Percentiles rank a stretch among this genome's conserved stretches.
phyloP scores from a whole-genome alignment of 176 grass and related monocot species.

The Dendrocalamus sinicus region DNA sequence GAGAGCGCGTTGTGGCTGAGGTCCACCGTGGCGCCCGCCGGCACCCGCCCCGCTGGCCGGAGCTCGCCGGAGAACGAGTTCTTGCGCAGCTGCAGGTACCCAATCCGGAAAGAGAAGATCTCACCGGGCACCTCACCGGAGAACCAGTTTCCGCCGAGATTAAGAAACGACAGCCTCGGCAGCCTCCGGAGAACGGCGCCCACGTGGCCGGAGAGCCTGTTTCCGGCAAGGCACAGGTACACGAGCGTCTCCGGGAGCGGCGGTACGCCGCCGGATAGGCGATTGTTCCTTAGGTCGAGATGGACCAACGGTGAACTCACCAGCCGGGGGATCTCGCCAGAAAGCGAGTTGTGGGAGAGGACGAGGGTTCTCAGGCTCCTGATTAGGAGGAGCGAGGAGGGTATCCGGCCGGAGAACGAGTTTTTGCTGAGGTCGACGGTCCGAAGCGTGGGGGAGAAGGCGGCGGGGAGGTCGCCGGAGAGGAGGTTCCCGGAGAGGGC shows the following conservation, averaged over 20 bases:
- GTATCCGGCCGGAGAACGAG: constrained; percentile 53
- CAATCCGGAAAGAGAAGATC: constrained; percentile 61
- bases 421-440: constrained; percentile 78
- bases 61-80: constrained; percentile 78
- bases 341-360: constrained; percentile 64
- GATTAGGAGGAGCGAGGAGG: constrained; percentile 48
- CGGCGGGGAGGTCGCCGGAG: constrained; percentile 45
- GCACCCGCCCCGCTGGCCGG: constrained; percentile 40
- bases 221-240: constrained; percentile 70
- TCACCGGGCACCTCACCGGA: constrained; percentile 63
- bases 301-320: constrained; percentile 56
- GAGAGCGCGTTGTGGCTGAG: constrained; percentile 78
- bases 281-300: constrained; percentile 69
- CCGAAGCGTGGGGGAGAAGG: constrained; percentile 51
- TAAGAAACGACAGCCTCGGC: constrained; percentile 57
- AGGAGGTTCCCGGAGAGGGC: constrained; percentile 66
- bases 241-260: constrained; percentile 59
- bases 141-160: constrained; percentile 75
- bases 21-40: constrained; percentile 66
- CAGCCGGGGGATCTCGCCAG: constrained; percentile 39
- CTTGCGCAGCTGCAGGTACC: constrained; percentile 67
- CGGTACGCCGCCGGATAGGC: constrained; percentile 51
- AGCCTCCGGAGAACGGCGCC: constrained; percentile 50
- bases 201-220: constrained; percentile 66
- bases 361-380: constrained; percentile 55